A percentile compares a stretch with the other conserved stretches of the same genome.
phyloP scores from a whole-genome alignment of 1,284 basidiomycete species.

The Afroboletus lepidellus region DNA sequence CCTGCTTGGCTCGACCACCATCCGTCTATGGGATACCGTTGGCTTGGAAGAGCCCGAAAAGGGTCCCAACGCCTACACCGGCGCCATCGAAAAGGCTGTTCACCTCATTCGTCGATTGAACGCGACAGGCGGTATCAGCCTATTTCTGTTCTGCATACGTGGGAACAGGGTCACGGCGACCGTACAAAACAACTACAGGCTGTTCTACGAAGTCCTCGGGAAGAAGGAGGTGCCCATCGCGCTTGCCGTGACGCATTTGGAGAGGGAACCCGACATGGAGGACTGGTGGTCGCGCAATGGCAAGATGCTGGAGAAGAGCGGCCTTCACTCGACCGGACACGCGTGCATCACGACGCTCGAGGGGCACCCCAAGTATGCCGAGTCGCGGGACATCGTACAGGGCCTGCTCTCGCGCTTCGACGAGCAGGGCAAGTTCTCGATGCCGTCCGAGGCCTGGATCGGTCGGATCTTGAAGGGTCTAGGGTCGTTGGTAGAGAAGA shows the following conservation, averaged over 20 bases:
- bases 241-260: constrained; percentile 32
- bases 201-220: constrained; percentile 32
- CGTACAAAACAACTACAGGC: too few species aligned
- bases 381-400: constrained; percentile 19
- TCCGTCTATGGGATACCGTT: too few species aligned
- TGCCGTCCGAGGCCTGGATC: constrained; percentile 31
- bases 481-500: constrained; percentile 21
- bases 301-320: constrained; percentile 18
- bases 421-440: constrained; percentile 30
- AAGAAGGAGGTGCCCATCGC: constrained; percentile 33
- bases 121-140: constrained; percentile 26
- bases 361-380: constrained; percentile 18
- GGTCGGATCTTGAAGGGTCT: constrained; percentile 26
- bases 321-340: constrained; percentile 27
- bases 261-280: constrained; percentile 32
- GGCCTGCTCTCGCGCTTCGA: constrained; percentile 17
- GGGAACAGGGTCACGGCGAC: constrained; percentile 28
- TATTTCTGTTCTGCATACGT: constrained; percentile 36
- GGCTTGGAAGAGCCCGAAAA: constrained; percentile 31
- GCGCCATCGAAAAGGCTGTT: constrained; percentile 34
- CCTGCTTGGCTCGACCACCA: too few species aligned
- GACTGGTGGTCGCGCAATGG: constrained; percentile 32
- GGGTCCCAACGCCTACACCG: constrained; percentile 18
- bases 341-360: constrained; percentile 30
- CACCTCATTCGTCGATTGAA: constrained; percentile 27